phyloP scores from a whole-genome alignment of 1,139 yeast species.

The Nematodospora anomalae region DNA sequence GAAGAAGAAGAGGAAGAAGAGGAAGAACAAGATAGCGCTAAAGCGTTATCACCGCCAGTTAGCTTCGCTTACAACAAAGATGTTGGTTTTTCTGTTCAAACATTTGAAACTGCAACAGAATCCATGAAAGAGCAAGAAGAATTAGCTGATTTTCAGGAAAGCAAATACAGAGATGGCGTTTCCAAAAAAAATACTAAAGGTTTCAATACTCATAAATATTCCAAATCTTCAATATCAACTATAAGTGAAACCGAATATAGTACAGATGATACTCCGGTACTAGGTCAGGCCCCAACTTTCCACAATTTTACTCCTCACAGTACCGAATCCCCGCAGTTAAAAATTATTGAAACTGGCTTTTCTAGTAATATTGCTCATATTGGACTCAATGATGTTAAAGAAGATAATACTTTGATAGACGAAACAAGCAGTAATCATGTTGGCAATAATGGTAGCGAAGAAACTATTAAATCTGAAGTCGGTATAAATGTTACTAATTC shows the following conservation, averaged over 20 bases:
- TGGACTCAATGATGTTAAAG: background rate
- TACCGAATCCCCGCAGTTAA: constrained; percentile 16
- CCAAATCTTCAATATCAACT: constrained; percentile 18
- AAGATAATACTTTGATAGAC: constrained; percentile 9
- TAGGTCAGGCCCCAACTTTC: constrained; percentile 28
- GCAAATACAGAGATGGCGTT: background rate
- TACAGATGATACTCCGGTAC: constrained; percentile 27
- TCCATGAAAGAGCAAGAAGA: constrained; percentile 12
- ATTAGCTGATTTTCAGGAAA: background rate
- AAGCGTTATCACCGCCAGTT: constrained; percentile 5
- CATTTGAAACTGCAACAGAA: constrained; percentile 30
- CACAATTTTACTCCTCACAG: constrained; percentile 19
- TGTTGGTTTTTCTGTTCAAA: constrained; percentile 22
- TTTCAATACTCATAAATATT: constrained; percentile 12
- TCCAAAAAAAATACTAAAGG: constrained; percentile 2
- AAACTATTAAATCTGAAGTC: background rate
- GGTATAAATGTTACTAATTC: background rate
- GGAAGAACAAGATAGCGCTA: constrained; percentile 7
- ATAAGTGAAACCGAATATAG: constrained; percentile 21
- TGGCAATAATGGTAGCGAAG: constrained; percentile 1
- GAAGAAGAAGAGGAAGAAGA: constrained; percentile 28
- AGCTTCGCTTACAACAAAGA: constrained; percentile 3
- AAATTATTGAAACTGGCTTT: constrained; percentile 13
- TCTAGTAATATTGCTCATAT: background rate
- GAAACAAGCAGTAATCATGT: constrained; percentile 6